These are phyloP conservation scores for Boletus rubroflammeus DNA, from an alignment of 768 basidiomycete genomes.

Conservation along the genomic window DNA sequence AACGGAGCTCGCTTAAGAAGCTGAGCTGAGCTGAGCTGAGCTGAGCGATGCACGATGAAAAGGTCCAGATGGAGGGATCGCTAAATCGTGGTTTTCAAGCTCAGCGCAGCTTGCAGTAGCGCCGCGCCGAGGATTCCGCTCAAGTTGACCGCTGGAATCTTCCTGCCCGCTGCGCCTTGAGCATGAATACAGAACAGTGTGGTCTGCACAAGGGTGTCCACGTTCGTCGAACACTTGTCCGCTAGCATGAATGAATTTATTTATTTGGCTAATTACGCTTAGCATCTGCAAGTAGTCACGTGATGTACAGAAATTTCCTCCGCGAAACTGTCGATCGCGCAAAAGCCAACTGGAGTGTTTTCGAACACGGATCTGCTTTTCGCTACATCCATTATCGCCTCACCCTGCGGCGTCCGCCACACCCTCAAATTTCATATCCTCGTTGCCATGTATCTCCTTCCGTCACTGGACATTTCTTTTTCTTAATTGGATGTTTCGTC, in stretches of 20 bases:
- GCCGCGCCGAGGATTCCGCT: slow-evolving; percentile 20
- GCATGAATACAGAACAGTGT: no score
- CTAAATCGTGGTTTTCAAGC: slow-evolving; percentile 20
- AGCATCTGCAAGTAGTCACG: no score
- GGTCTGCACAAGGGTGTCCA: no score
- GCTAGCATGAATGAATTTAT: no score
- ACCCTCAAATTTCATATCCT: slow-evolving; percentile 9
- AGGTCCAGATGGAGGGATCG: neutral
- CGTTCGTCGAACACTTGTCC: neutral
- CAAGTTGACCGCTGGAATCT: slow-evolving; percentile 11
- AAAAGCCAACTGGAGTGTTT: neutral
- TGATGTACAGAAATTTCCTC: neutral
- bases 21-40: neutral
- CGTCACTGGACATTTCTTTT: slow-evolving; percentile 21
- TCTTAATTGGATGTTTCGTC: slow-evolving; percentile 22
- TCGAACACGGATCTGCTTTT: slow-evolving; percentile 16
- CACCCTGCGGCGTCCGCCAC: slow-evolving; percentile 26
- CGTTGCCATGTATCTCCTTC: slow-evolving; percentile 22
- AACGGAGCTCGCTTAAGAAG: neutral
- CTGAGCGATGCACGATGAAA: neutral
- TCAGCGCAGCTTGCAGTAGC: slow-evolving; percentile 9
- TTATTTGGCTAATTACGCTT: no score
- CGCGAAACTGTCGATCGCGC: slow-evolving; percentile 7
- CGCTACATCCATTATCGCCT: slow-evolving; percentile 9
- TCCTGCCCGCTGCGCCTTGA: neutral